Evolutionary conservation across 768 basidiomycete genomes (phyloP).

Genomic region (Cubamyces lactineus): DNA sequence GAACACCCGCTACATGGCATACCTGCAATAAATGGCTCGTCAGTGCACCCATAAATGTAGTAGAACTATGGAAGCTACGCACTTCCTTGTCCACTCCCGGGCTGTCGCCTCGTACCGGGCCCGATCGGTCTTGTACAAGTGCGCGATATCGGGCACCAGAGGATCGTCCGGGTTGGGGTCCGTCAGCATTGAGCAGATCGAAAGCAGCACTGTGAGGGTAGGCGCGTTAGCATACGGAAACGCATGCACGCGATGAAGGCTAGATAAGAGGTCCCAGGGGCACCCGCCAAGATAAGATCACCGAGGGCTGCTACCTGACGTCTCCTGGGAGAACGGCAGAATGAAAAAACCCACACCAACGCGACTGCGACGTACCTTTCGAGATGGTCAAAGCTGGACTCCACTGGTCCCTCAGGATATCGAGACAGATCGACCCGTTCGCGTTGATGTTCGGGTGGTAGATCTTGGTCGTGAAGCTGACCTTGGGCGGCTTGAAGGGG

Average conservation of each 20-base stretch:
- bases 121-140: conserved; percentile 99
- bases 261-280: neutral
- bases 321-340: neutral
- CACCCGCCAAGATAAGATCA: no score
- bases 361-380: conserved; percentile 66
- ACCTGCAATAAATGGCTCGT: conserved; percentile 32
- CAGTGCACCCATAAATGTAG: neutral
- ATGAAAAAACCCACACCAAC: neutral
- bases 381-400: conserved; percentile 98
- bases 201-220: conserved; percentile 72
- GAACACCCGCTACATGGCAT: conserved; percentile 53
- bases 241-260: neutral
- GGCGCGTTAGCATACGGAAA: conserved; percentile 8
- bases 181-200: conserved; percentile 99
- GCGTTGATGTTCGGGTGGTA: conserved; percentile 99
- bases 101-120: conserved; percentile 97
- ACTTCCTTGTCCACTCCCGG: conserved; percentile 99
- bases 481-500: conserved; percentile 99
- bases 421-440: conserved; percentile 98
- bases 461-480: conserved; percentile 99
- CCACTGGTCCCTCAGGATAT: conserved; percentile 99
- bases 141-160: conserved; percentile 97
- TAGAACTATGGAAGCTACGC: conserved; percentile 43
- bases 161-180: conserved; percentile 99
- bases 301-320: no score